Percentiles rank a stretch among this genome's conserved stretches.
Conservation (phyloP, 2,329 filamentous ascomycete genomes). For the Alternaria consortialis region DNA sequence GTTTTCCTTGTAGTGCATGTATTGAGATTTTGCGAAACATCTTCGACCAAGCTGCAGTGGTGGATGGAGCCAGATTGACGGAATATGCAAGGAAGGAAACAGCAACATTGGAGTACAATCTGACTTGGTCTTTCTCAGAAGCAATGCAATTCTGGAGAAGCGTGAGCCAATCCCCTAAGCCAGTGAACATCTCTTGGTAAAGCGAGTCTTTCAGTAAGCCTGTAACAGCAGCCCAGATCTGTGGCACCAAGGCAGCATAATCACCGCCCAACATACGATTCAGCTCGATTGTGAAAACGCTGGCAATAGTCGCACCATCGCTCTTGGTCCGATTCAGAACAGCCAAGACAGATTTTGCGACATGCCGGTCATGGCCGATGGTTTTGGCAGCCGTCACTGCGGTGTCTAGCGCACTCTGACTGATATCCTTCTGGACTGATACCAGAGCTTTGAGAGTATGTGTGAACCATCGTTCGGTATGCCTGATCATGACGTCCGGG, state of each 20-base stretch:
- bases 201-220: constrained; percentile 73
- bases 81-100: constrained; percentile 87
- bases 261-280: constrained; percentile 66
- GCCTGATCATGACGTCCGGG: constrained; percentile 72
- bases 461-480: constrained; percentile 78
- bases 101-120: constrained; percentile 79
- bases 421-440: constrained; percentile 78
- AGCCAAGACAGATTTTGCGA: constrained; percentile 73
- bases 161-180: constrained; percentile 76
- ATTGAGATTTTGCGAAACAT: constrained; percentile 41
- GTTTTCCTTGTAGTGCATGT: constrained; percentile 46
- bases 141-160: constrained; percentile 88
- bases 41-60: constrained; percentile 54
- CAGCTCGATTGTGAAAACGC: constrained; percentile 73
- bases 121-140: constrained; percentile 68
- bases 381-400: constrained; percentile 74
- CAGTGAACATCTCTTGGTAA: constrained; percentile 72
- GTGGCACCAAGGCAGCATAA: constrained; percentile 74
- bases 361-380: constrained; percentile 73
- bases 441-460: constrained; percentile 85
- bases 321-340: constrained; percentile 66
- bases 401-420: constrained; percentile 75
- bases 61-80: constrained; percentile 70
- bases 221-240: constrained; percentile 87
- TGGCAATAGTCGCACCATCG: constrained; percentile 63